A percentile compares a stretch with the other conserved stretches of the same genome.
Conservation (phyloP, 768 basidiomycete species). For the Rhodotorula babjevae region DNA sequence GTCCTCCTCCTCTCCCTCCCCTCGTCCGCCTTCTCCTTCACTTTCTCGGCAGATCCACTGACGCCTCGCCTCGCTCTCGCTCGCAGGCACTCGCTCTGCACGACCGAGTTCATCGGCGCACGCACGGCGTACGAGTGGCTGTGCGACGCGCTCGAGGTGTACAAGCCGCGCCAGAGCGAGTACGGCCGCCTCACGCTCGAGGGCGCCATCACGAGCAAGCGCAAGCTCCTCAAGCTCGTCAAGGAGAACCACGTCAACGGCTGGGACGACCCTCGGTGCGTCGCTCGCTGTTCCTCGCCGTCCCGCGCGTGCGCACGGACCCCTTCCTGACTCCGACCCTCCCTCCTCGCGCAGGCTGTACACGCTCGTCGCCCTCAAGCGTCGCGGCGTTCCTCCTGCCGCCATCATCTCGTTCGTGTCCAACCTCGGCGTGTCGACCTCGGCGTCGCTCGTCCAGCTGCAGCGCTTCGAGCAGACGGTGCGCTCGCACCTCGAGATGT, state of each 20-base stretch:
- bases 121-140: constrained; percentile 99
- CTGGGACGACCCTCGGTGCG: constrained; percentile 87
- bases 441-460: constrained; percentile 74
- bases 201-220: constrained; percentile 93
- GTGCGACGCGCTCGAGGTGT: constrained; percentile 93
- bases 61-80: too few relatives aligned
- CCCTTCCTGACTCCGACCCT: not conserved
- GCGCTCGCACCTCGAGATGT: constrained; percentile 80
- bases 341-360: constrained; percentile 54
- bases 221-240: constrained; percentile 85
- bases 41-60: too few relatives aligned
- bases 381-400: constrained; percentile 93
- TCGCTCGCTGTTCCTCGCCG: not conserved
- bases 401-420: constrained; percentile 91
- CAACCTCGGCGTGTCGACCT: constrained; percentile 85
- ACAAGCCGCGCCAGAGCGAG: constrained; percentile 95
- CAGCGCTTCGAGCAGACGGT: constrained; percentile 84
- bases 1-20: not conserved
- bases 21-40: not conserved
- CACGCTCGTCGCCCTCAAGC: constrained; percentile 88
- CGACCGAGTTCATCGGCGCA: constrained; percentile 88
- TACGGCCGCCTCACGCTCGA: constrained; percentile 88
- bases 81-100: constrained; percentile 88
- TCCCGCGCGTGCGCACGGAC: not conserved
- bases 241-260: constrained; percentile 74